A percentile compares a stretch with the other conserved stretches of the same genome.
phyloP scores from a whole-genome alignment of 305 asterid species.

The Andrographis paniculata region DNA sequence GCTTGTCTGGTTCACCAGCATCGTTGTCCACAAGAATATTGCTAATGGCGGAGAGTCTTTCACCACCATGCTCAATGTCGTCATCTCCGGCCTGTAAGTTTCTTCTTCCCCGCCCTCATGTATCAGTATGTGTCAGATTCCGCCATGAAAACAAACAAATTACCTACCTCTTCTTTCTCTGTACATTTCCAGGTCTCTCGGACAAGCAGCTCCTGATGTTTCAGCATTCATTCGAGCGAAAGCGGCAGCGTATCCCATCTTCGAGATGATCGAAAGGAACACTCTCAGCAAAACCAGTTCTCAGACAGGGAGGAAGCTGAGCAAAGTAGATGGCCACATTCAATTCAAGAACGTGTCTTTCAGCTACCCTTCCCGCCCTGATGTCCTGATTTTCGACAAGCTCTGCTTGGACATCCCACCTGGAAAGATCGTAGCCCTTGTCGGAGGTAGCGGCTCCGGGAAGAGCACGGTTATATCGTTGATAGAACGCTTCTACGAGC shows the following conservation, averaged over 20 bases:
- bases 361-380: slow-evolving; percentile 88
- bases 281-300: slow-evolving; percentile 40
- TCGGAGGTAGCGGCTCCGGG: slow-evolving; percentile 98
- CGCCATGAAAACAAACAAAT: no score
- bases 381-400: slow-evolving; percentile 59
- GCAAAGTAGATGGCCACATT: slow-evolving; percentile 76
- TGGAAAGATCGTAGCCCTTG: slow-evolving; percentile 88
- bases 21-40: slow-evolving; percentile 75
- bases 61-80: slow-evolving; percentile 98
- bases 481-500: slow-evolving; percentile 92
- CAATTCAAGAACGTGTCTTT: slow-evolving; percentile 64
- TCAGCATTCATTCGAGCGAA: slow-evolving; percentile 85
- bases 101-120: background rate
- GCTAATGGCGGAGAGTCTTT: slow-evolving; percentile 96
- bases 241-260: slow-evolving; percentile 86
- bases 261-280: slow-evolving; percentile 83
- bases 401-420: slow-evolving; percentile 71
- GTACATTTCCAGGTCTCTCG: slow-evolving; percentile 75
- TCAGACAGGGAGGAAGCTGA: slow-evolving; percentile 36
- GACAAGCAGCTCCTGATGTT: slow-evolving; percentile 88
- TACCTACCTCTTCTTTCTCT: no score
- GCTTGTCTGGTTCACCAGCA: slow-evolving; percentile 97
- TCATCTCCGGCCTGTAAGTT: slow-evolving; percentile 90
- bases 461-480: slow-evolving; percentile 89
- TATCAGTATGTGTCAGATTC: background rate